Conservation (phyloP, 257 asterid genomes). For the Asclepias syriaca region DNA sequence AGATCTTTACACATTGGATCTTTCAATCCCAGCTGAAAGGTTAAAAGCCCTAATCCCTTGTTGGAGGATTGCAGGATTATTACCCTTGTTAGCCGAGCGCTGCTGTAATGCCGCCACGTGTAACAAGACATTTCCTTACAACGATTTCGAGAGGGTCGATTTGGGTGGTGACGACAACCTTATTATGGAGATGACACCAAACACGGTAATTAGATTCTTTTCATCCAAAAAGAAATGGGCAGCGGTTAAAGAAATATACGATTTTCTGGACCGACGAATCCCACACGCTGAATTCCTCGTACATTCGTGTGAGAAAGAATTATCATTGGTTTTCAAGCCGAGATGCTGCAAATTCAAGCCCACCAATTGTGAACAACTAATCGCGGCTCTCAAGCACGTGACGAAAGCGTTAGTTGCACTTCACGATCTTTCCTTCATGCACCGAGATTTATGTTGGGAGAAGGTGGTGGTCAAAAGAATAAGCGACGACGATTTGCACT, state of each 20-base stretch:
- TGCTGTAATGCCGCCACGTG: constrained; percentile 15
- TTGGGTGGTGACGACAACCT: constrained; percentile 29
- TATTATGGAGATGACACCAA: constrained; percentile 36
- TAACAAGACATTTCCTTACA: constrained; percentile 13
- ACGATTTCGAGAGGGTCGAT: constrained; percentile 40
- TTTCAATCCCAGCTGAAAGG: constrained; percentile 34
- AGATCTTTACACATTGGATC: constrained; percentile 37
- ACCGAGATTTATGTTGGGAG: constrained; percentile 44
- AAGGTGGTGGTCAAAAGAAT: constrained; percentile 32
- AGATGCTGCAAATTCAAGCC: constrained; percentile 37
- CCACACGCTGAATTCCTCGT: constrained; percentile 37
- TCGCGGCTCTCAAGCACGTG: constrained; percentile 39
- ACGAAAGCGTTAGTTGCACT: constrained; percentile 42
- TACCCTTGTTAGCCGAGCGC: constrained; percentile 33
- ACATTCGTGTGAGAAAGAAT: constrained; percentile 35
- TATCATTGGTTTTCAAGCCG: constrained; percentile 39
- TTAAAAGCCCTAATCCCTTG: constrained; percentile 41
- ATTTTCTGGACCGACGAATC: constrained; percentile 35
- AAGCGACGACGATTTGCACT: constrained; percentile 22
- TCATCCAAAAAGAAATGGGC: constrained; percentile 30
- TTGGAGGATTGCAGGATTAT: constrained; percentile 39
- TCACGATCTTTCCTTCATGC: constrained; percentile 46
- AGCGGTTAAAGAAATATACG: constrained; percentile 39
- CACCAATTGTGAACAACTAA: constrained; percentile 23
- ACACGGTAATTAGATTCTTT: constrained; percentile 20